These are phyloP conservation scores for Penicillium sp. DNA, from an alignment of 2,329 filamentous ascomycete species.

Conservation along the genomic window DNA sequence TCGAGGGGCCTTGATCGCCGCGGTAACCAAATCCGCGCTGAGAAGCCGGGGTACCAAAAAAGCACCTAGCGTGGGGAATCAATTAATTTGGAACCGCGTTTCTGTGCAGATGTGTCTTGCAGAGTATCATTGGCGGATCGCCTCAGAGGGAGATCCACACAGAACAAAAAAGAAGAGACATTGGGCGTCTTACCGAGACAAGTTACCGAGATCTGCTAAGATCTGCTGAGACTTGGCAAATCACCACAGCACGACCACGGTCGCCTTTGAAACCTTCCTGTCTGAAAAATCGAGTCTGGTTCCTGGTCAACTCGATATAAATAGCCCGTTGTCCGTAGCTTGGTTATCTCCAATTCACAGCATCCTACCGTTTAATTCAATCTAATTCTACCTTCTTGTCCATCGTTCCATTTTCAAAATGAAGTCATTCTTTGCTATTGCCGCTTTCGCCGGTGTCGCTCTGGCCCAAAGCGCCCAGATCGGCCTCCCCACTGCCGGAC, in stretches of 20 bases:
- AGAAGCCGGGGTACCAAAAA: conserved; percentile 1
- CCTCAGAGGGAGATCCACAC: background rate
- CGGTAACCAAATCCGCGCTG: conserved; percentile 1
- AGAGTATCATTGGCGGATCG: background rate
- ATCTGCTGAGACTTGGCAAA: conserved; percentile 6
- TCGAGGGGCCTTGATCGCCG: background rate
- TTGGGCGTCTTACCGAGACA: background rate
- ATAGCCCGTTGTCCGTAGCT: background rate
- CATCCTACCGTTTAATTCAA: background rate
- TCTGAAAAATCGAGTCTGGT: background rate
- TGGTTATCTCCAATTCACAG: background rate
- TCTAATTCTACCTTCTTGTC: background rate
- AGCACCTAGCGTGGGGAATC: conserved; percentile 1
- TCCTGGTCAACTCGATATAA: background rate
- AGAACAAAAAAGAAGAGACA: background rate
- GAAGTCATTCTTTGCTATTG: conserved; percentile 21
- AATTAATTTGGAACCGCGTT: conserved; percentile 1
- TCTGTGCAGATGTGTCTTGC: background rate
- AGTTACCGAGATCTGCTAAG: background rate
- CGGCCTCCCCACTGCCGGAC: conserved; percentile 21
- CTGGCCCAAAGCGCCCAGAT: conserved; percentile 29
- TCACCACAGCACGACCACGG: background rate
- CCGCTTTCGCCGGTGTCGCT: conserved; percentile 21
- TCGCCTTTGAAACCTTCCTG: background rate
- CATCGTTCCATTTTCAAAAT: conserved; percentile 16